Base-by-base conservation (phyloP, 2,329 filamentous ascomycete genomes). In the Cordyceps tenuipes region DNA sequence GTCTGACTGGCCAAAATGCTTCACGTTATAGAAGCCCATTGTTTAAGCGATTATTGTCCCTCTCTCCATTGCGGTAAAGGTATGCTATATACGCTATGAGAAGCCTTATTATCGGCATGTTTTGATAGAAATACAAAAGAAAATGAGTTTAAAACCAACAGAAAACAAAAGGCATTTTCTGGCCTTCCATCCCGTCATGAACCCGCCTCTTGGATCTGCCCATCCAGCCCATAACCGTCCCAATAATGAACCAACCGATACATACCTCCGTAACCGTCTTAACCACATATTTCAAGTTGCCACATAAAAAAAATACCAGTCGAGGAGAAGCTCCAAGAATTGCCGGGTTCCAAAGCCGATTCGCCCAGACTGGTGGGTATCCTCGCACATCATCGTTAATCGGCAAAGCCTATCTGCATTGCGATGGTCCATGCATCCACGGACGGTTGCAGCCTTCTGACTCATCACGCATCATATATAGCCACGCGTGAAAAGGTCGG, bases 71-170 rank as follows among this genome's bases (percentile, higher is more conserved):
- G 50, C 61, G 61, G 63, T 60, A 63, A 63, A 66, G 63, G 52
- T 64, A 57, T 63, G 61, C 54, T 62, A 57, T 62, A 59, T 62
- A 60, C 65, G 63, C 62, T 67, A 66, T 67, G 61, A 67, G 64
- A 69, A 63, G 68, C 52, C 58, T 60, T 56, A 60, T 66, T 62
- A 48, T 64, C 62, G 63, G 64, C 64, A 59, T 68, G 29, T 59
- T 48, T 59, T 54, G 41, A 53, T 53, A 59, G 21, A 53, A 54
- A 31, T 67, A 65, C 66, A 65, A 64, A 59, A 64, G 61, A 65
- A 65, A 55, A 64, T 62, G 64, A 63, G 62, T 63, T 63, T 63
- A 62, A 58, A 61, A 62, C 66, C 64, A 66, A 63, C 46, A 44
- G 61, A 64, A 66, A 56, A 51, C 47, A 52, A 53, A 39, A 59